phyloP scores from a whole-genome alignment of 805 yeast species.

The Cyberlindnera xylosilytica region DNA sequence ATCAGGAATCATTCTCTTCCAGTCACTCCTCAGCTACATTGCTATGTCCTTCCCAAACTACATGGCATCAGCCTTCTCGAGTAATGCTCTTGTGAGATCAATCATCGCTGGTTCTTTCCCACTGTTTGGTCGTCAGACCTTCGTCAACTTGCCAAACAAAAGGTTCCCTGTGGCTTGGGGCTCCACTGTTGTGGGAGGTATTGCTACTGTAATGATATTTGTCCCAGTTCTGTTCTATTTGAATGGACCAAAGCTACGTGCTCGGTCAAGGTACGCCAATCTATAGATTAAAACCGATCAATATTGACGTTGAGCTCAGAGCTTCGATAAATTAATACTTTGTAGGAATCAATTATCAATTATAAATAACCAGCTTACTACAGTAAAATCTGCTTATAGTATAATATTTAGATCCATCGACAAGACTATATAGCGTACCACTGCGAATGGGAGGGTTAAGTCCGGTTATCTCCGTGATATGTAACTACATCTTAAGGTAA shows the following conservation, averaged over 20 bases:
- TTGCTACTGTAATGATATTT: constrained; percentile 46
- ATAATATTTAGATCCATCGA: too few species aligned
- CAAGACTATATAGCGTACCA: too few species aligned
- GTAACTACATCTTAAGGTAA: too few species aligned
- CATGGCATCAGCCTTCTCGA: constrained; percentile 68
- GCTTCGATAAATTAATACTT: too few species aligned
- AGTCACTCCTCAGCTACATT: constrained; percentile 55
- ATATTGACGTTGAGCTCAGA: too few species aligned
- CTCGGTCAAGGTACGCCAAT: constrained; percentile 36
- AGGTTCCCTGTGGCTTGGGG: constrained; percentile 57
- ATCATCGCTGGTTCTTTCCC: constrained; percentile 66
- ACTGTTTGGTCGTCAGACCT: constrained; percentile 65
- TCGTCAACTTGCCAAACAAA: constrained; percentile 46
- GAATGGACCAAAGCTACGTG: constrained; percentile 42
- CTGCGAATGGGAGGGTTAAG: too few species aligned
- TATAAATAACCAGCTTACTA: too few species aligned
- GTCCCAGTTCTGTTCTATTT: constrained; percentile 52
- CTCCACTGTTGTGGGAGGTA: constrained; percentile 47
- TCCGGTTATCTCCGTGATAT: too few species aligned
- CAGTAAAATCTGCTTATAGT: too few species aligned
- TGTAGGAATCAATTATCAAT: too few species aligned
- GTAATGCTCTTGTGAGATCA: constrained; percentile 63
- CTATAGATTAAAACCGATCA: too few species aligned
- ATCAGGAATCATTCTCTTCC: constrained; percentile 50
- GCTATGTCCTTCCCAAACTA: constrained; percentile 54